Evolutionary conservation across 2,329 filamentous ascomycete genomes (phyloP).

Genomic region (Trichoderma oligosporum): DNA sequence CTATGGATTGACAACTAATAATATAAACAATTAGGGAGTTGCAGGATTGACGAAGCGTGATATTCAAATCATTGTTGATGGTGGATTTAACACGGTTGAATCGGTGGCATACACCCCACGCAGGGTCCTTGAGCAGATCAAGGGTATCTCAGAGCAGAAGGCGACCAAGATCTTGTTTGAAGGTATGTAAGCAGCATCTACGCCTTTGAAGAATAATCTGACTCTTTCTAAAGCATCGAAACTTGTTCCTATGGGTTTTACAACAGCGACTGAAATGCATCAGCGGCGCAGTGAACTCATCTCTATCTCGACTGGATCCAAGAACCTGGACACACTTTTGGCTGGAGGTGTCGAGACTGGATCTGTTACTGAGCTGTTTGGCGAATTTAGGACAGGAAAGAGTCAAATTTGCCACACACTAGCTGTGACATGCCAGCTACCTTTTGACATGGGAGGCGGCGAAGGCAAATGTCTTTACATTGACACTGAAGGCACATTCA

Average conservation of each 20-base stretch:
- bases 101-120: slow-evolving; percentile 88
- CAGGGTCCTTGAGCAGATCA: slow-evolving; percentile 85
- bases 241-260: slow-evolving; percentile 97
- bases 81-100: slow-evolving; percentile 92
- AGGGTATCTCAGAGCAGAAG: slow-evolving; percentile 96
- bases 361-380: slow-evolving; percentile 96
- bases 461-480: slow-evolving; percentile 99
- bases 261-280: slow-evolving; percentile 98
- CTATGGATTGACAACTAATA: neutral
- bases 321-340: slow-evolving; percentile 91
- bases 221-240: slow-evolving; percentile 65
- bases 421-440: slow-evolving; percentile 95
- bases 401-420: slow-evolving; percentile 98
- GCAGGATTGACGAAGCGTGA: slow-evolving; percentile 90
- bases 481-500: slow-evolving; percentile 95
- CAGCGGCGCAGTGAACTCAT: slow-evolving; percentile 94
- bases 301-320: slow-evolving; percentile 95
- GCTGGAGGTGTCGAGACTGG: slow-evolving; percentile 95
- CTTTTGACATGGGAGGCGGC: slow-evolving; percentile 97
- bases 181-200: slow-evolving; percentile 50
- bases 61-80: slow-evolving; percentile 87
- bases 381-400: slow-evolving; percentile 96
- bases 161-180: slow-evolving; percentile 86
- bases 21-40: slow-evolving; percentile 59
- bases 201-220: neutral